Percentiles rank a stretch among this genome's conserved stretches.
These are phyloP conservation scores for Hymenoscyphus occultus DNA, from an alignment of 2,329 filamentous ascomycete species.

Conservation along the genomic window DNA sequence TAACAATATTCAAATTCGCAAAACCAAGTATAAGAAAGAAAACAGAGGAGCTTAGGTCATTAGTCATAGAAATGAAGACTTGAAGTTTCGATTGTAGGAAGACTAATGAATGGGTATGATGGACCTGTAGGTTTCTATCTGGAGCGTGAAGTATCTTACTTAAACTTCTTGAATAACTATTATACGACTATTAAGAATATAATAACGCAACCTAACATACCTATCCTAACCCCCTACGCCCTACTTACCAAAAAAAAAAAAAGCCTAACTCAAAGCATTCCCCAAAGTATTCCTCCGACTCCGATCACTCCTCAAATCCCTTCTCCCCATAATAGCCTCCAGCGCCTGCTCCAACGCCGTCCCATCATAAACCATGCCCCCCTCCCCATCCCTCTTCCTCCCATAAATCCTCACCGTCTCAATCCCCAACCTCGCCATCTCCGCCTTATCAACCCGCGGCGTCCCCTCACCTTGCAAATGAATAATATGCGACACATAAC, in stretches of 20 bases:
- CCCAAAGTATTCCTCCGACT: conserved; percentile 59
- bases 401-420: conserved; percentile 77
- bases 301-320: conserved; percentile 49
- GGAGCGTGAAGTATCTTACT: too few species aligned
- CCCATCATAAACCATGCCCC: conserved; percentile 67
- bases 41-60: too few species aligned
- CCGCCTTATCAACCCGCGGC: conserved; percentile 66
- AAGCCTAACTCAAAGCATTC: background rate
- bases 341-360: conserved; percentile 71
- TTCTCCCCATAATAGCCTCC: conserved; percentile 70
- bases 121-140: too few species aligned
- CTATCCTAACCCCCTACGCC: background rate
- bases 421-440: conserved; percentile 66
- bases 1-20: too few species aligned
- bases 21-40: too few species aligned
- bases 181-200: too few species aligned
- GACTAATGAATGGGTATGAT: too few species aligned
- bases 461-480: conserved; percentile 70
- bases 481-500: conserved; percentile 80
- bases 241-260: background rate
- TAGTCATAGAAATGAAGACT: too few species aligned
- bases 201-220: too few species aligned
- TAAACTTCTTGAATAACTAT: too few species aligned
- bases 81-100: too few species aligned
- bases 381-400: conserved; percentile 49